phyloP scores from a whole-genome alignment of 1,139 yeast species.

The Kurtzmaniella natalensis region DNA sequence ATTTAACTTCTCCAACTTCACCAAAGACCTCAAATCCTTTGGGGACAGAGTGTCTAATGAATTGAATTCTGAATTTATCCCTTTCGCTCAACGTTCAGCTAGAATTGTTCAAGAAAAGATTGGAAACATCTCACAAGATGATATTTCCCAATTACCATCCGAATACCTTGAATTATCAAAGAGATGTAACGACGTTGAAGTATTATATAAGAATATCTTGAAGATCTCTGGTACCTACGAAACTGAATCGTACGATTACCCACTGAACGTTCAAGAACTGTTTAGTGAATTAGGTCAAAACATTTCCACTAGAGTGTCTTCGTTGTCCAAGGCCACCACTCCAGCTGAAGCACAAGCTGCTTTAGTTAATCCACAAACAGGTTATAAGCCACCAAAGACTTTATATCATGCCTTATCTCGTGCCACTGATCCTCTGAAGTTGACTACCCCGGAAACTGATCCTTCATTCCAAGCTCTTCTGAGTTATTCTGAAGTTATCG shows the following conservation, averaged over 20 bases:
- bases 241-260: conserved; percentile 80
- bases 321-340: conserved; percentile 68
- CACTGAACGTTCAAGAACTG: conserved; percentile 71
- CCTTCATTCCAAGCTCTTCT: neutral
- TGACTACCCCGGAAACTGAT: conserved; percentile 11
- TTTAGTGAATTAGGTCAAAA: conserved; percentile 70
- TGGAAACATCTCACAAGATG: conserved; percentile 67
- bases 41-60: conserved; percentile 30
- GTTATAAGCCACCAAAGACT: conserved; percentile 70
- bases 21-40: conserved; percentile 25
- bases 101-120: conserved; percentile 75
- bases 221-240: conserved; percentile 70
- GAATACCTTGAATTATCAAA: conserved; percentile 75
- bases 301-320: conserved; percentile 61
- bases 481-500: conserved; percentile 1
- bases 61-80: conserved; percentile 46
- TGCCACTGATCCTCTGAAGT: conserved; percentile 57
- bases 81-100: conserved; percentile 78
- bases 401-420: conserved; percentile 80
- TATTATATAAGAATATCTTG: conserved; percentile 67
- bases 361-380: conserved; percentile 51
- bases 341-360: conserved; percentile 85
- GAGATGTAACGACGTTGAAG: conserved; percentile 70
- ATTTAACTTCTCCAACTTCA: conserved; percentile 38
- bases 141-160: conserved; percentile 75